Conservation (phyloP, 2,329 filamentous ascomycete genomes). For the Penicillium griseofulvum region DNA sequence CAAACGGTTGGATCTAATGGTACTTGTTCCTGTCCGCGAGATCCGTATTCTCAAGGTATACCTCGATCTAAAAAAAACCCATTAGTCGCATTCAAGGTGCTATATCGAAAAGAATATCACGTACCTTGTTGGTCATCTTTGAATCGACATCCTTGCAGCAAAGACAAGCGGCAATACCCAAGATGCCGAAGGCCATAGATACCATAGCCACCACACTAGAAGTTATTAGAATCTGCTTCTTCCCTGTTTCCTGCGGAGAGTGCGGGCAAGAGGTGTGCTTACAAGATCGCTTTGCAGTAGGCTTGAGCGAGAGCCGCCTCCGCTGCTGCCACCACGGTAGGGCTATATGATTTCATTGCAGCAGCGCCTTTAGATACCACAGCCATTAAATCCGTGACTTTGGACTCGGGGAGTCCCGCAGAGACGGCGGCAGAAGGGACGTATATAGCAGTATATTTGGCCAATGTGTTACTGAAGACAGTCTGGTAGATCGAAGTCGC, state of each 20-base stretch:
- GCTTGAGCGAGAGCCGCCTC: conserved; percentile 19
- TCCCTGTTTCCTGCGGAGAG: not conserved
- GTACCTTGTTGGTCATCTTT: conserved; percentile 38
- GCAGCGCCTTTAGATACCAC: conserved; percentile 23
- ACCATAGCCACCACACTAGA: conserved; percentile 28
- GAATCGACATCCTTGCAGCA: conserved; percentile 33
- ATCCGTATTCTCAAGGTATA: conserved; percentile 22
- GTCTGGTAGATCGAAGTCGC: conserved; percentile 45
- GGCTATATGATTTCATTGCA: conserved; percentile 18
- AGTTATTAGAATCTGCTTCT: not conserved
- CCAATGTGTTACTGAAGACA: conserved; percentile 41
- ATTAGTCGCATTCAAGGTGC: not conserved
- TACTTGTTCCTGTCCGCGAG: conserved; percentile 13
- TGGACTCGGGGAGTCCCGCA: conserved; percentile 35
- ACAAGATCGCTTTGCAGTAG: conserved; percentile 29
- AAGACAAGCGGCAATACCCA: conserved; percentile 30
- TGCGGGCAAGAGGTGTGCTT: not conserved
- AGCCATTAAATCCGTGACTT: conserved; percentile 31
- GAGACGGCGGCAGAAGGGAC: conserved; percentile 36
- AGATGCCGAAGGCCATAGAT: conserved; percentile 32
- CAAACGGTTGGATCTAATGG: conserved; percentile 4
- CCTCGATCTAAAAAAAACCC: conserved; percentile 12
- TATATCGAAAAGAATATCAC: not conserved
- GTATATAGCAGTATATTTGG: conserved; percentile 29
- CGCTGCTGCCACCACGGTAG: conserved; percentile 21